Evolutionary conservation across 1,284 basidiomycete genomes (phyloP).

Genomic region (Schizopora paradoxa): DNA sequence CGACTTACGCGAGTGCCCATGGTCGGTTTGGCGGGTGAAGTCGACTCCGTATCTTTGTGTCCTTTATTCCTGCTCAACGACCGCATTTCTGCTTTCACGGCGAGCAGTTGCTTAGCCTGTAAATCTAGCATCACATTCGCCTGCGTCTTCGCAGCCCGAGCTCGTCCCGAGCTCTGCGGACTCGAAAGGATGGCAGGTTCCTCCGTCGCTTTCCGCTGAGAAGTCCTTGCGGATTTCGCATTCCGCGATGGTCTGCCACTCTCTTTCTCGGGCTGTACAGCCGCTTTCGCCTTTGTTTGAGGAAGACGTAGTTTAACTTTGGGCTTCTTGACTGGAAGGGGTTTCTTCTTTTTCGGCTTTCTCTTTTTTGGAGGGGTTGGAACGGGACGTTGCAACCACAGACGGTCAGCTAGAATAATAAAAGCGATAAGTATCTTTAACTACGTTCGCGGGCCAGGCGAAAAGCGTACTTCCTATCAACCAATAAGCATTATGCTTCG

Average conservation of each 20-base stretch:
- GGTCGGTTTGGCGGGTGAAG: conserved; percentile 27
- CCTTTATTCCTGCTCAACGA: conserved; percentile 5
- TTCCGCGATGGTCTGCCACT: conserved; percentile 1
- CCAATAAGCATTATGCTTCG: conserved; percentile 82
- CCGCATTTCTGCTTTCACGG: conserved; percentile 13
- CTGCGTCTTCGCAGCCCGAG: conserved; percentile 61
- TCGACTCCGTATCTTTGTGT: conserved; percentile 10
- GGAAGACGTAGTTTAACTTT: conserved; percentile 32
- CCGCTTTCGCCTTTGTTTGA: conserved; percentile 7
- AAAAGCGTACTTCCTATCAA: conserved; percentile 73
- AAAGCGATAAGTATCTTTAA: conserved; percentile 8
- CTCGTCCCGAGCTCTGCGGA: conserved; percentile 32
- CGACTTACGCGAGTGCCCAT: conserved; percentile 62
- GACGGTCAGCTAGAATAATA: conserved; percentile 53
- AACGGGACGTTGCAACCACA: conserved; percentile 78
- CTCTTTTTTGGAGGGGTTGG: conserved; percentile 44
- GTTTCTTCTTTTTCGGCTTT: too few relatives aligned
- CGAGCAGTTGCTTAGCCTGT: conserved; percentile 63
- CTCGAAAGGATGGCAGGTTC: conserved; percentile 19
- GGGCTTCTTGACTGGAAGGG: conserved; percentile 54
- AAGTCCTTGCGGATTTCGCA: background rate
- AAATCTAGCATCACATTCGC: conserved; percentile 62
- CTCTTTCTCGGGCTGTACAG: too few relatives aligned
- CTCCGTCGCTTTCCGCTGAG: background rate
- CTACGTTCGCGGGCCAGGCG: conserved; percentile 1